Evolutionary conservation across 768 basidiomycete species (phyloP).

Genomic region (Kwoniella heveanensis): DNA sequence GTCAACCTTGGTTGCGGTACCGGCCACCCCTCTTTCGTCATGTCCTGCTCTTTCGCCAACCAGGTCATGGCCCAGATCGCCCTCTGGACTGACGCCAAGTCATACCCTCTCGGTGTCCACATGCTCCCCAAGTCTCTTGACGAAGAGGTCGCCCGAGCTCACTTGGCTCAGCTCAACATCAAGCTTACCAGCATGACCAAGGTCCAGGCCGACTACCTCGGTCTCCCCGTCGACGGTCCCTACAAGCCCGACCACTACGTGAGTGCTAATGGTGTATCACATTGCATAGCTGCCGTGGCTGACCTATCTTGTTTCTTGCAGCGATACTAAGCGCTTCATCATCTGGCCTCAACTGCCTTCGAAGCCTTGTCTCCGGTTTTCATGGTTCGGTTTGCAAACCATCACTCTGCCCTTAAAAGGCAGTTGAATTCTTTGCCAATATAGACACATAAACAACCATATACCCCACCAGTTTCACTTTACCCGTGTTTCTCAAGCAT

Average conservation of each 20-base stretch:
- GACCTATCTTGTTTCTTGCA: constrained; percentile 6
- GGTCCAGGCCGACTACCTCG: constrained; percentile 85
- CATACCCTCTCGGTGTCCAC: constrained; percentile 96
- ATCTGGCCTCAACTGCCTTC: constrained; percentile 44
- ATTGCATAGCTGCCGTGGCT: neutral
- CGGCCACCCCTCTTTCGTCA: constrained; percentile 98
- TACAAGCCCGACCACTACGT: constrained; percentile 73
- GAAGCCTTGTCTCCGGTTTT: constrained; percentile 15
- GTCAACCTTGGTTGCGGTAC: constrained; percentile 99
- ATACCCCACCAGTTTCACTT: constrained; percentile 24
- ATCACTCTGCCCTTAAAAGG: neutral
- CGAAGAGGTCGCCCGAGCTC: constrained; percentile 97
- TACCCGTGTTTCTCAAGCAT: constrained; percentile 21
- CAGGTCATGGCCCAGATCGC: constrained; percentile 98
- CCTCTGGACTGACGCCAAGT: constrained; percentile 88
- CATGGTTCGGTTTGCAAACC: neutral
- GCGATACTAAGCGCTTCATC: constrained; percentile 37
- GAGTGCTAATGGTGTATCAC: constrained; percentile 3
- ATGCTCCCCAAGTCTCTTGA: constrained; percentile 98
- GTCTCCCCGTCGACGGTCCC: constrained; percentile 79
- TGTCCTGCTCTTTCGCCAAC: constrained; percentile 99
- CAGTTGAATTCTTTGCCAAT: neutral
- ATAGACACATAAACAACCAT: constrained; percentile 10
- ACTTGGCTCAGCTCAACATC: constrained; percentile 86
- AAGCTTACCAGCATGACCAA: constrained; percentile 70